Conservation (phyloP, 1,139 yeast species). For the Suhomyces panamericanus region DNA sequence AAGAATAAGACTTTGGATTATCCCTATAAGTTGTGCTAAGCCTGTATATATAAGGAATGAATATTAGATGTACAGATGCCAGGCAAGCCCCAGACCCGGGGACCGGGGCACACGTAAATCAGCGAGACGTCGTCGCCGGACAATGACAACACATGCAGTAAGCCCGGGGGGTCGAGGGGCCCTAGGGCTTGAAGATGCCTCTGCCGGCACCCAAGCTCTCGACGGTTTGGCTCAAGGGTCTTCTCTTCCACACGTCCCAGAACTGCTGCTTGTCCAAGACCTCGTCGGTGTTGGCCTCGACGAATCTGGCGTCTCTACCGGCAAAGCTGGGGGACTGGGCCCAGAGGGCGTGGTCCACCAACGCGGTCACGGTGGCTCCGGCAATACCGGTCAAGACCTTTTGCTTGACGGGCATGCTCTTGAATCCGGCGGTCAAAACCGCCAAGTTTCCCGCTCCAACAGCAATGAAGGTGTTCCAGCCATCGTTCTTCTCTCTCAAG, state of each 20-base stretch:
- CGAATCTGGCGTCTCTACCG: conserved; percentile 39
- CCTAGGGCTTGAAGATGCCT: conserved; percentile 42
- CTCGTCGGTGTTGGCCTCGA: conserved; percentile 36
- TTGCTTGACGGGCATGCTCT: conserved; percentile 44
- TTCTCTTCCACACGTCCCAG: conserved; percentile 82
- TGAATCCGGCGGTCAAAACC: conserved; percentile 44
- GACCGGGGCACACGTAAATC: conserved; percentile 1
- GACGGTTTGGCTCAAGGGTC: conserved; percentile 79
- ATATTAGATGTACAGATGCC: conserved; percentile 11
- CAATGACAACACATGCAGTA: conserved; percentile 6
- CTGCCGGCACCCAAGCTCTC: conserved; percentile 72
- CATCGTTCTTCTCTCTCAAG: conserved; percentile 50
- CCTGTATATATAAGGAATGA: conserved; percentile 12
- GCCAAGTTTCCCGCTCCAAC: conserved; percentile 46
- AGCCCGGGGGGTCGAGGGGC: not conserved
- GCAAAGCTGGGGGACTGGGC: conserved; percentile 46
- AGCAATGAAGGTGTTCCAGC: conserved; percentile 51
- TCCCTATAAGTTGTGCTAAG: conserved; percentile 57
- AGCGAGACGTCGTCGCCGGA: not conserved
- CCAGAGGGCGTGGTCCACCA: conserved; percentile 44
- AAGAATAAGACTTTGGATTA: conserved; percentile 76
- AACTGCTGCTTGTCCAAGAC: conserved; percentile 59
- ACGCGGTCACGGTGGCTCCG: conserved; percentile 43
- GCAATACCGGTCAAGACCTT: conserved; percentile 44
- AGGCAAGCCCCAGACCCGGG: conserved; percentile 3